Percentiles rank a stretch among this genome's conserved stretches.
phyloP scores from a whole-genome alignment of 352 stramenopile genomes.

The Globisporangium megalacanthum region DNA sequence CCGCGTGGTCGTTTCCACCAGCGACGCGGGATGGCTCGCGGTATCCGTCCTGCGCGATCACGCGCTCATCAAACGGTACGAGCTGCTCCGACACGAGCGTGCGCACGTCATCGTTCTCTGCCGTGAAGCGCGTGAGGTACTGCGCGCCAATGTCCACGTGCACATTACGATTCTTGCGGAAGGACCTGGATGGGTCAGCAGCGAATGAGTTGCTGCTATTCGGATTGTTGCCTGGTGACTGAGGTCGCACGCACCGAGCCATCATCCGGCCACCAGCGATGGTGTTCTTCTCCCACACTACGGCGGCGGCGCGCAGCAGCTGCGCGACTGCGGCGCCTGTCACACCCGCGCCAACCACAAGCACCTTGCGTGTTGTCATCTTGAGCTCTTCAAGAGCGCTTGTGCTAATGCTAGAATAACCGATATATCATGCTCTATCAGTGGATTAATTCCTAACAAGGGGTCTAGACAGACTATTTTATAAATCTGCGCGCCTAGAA shows the following conservation, averaged over 20 bases:
- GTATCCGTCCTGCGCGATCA: constrained; percentile 45
- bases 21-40: constrained; percentile 14
- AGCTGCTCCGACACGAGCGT: constrained; percentile 27
- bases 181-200: constrained; percentile 22
- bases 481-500: too few species aligned
- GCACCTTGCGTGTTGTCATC: constrained; percentile 23
- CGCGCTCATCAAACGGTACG: constrained; percentile 33
- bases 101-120: constrained; percentile 47
- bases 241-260: constrained; percentile 28
- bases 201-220: neutral
- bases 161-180: constrained; percentile 44
- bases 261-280: constrained; percentile 63
- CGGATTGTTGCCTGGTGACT: neutral
- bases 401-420: neutral
- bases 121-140: constrained; percentile 52
- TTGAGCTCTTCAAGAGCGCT: neutral
- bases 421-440: too few species aligned
- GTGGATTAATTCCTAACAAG: too few species aligned
- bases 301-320: constrained; percentile 45
- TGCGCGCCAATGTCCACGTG: constrained; percentile 69
- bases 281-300: constrained; percentile 72
- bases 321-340: constrained; percentile 47
- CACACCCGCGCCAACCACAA: constrained; percentile 60
- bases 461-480: too few species aligned
- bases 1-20: constrained; percentile 23